Evolutionary conservation across 257 asterid genomes (phyloP), one percentile per base, ranked within the genome.

Genomic region (Solanum virginianum): DNA sequence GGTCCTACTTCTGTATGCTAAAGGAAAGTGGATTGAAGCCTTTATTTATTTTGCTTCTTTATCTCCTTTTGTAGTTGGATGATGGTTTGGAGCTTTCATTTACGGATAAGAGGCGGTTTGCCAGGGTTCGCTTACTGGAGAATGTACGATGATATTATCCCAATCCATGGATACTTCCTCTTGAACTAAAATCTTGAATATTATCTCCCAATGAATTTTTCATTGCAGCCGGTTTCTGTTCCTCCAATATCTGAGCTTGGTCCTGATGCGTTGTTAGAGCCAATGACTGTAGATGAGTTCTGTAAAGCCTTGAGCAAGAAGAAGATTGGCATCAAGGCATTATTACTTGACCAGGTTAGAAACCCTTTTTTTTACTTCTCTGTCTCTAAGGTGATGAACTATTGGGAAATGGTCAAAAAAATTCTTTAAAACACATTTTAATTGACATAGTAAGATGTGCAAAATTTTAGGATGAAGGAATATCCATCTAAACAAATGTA

Each of bases 171-270:
- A 41, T 79, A 75, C 85, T 11, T 60, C 84, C 72, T 60, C 85
- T 84, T 54, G 80, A 63, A 85, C 77, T 81, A 72, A 66, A 51
- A 68, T 84, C 68, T 43, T 82, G 68, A 56, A 62, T 80, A 57
- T 84, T 77, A 87, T 89, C 75, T 70, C 45, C 45, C 83, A 24
- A 53, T 84, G 86, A 55, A 72, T 80, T 54, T 62, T 53, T 55
- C 79, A 13, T 89, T 85, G 75, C 96, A 97, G 99, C 99, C 99
- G 85, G 86, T 80, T 53, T 92, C 94, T 75, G 94, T 88, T 77
- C 94, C 98, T 62, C 99, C 98, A 70, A 94, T 97, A 85, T 95
- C 98, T 77, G 98, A 92, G 92, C 99, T 97, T 88, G 99, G 99
- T 65, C 96, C 98, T n/a, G 99, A 97, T 97, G 99, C 98, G 2